These are phyloP conservation scores for Pseudotsuga menziesii DNA, from an alignment of 75 land plant genomes.

Conservation along the genomic window DNA sequence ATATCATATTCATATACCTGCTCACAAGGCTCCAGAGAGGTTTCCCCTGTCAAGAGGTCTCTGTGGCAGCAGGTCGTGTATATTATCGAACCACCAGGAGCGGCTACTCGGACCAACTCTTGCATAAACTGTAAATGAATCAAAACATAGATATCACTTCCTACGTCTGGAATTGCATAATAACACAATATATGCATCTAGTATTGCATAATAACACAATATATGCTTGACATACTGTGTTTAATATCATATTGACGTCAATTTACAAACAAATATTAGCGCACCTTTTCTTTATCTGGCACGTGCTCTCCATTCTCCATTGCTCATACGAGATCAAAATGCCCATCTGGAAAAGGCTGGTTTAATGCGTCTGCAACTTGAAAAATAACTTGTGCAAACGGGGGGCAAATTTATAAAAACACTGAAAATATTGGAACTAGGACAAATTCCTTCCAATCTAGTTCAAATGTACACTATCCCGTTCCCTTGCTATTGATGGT, in stretches of 20 bases:
- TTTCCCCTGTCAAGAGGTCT: neutral
- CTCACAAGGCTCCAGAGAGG: neutral
- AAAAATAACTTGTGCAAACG: conserved; percentile 47
- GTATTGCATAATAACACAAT: no score
- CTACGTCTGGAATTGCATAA: no score
- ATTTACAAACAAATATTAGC: no score
- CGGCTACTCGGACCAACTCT: neutral
- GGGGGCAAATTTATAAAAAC: no score
- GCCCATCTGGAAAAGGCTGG: conserved; percentile 83
- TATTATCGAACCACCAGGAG: neutral
- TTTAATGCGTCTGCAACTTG: conserved; percentile 89
- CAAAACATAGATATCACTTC: no score
- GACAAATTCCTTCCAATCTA: no score
- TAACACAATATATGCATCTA: no score
- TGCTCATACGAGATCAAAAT: conserved; percentile 94
- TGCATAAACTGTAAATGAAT: neutral
- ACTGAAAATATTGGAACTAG: no score
- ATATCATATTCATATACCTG: neutral
- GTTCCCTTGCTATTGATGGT: no score
- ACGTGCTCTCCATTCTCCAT: conserved; percentile 99
- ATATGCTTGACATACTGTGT: no score
- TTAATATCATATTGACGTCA: no score
- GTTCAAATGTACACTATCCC: no score
- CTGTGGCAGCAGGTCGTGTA: neutral
- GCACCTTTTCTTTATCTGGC: conserved; percentile 93